Evolutionary conservation across 148 eudicot species (phyloP), one percentile per base, ranked within the genome.

Genomic region (Cornus kousa): DNA sequence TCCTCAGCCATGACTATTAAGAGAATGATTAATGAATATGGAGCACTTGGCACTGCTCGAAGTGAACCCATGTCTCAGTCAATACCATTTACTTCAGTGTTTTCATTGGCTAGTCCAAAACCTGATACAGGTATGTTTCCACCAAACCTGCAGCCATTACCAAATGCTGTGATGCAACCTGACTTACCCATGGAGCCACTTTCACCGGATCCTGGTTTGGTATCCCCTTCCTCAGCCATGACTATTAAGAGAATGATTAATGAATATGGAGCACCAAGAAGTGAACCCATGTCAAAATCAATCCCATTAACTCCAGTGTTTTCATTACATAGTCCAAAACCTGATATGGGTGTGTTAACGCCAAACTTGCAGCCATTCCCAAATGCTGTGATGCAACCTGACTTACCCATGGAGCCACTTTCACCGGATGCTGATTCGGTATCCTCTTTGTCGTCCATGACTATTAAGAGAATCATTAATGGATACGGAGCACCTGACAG

Each of bases 401-500:
- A 39, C n/a, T 32, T 60, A 24, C 57, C 35, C 22, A 50, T 73
- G 32, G 73, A 28, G 55, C 77, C 67, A 24, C 11, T 68, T 12
- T 39, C 67, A 53, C 73, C 68, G 9, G 76, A 72, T 46, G 23
- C 57, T 65, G 74, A 31, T 40, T 64, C 73, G 12, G n/a, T 32
- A 32, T 69, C 81, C 43, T 31, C 79, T 24, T 68, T 24, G 19
- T 53, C 14, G 1, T 17, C 19, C 22, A 14, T 37, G 43, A 23
- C 32, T 43, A 35, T 74, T 46, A 81, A 78, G 80, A 81, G 59
- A 71, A 71, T 74, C 57, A 67, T 72, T 35, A 28, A 60, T 64
- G 62, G 70, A 67, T 78, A 75, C 68, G 84, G 82, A 60, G 60
- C 32, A 14, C 71, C 17, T 74, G 28, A 67, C 8, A 71, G 7